These are phyloP conservation scores for Immersiporthe knoxdaviesiana DNA, from an alignment of 2,329 filamentous ascomycete species.

Conservation along the genomic window DNA sequence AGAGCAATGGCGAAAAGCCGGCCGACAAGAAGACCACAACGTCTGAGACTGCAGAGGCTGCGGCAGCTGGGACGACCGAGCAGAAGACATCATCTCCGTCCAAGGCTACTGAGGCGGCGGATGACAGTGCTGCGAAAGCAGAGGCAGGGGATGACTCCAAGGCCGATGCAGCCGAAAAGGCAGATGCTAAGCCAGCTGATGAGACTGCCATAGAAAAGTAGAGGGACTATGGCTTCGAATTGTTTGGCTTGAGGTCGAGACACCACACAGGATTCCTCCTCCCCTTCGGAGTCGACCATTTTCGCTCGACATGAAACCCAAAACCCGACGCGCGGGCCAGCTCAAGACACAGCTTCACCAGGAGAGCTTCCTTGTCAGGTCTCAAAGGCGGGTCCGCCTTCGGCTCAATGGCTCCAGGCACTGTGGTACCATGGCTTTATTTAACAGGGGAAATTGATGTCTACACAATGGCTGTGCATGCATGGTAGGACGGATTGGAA, in stretches of 20 bases:
- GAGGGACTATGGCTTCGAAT: background rate
- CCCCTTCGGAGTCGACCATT: background rate
- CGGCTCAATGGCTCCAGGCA: background rate
- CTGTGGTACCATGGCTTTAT: background rate
- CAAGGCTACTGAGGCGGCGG: constrained; percentile 12
- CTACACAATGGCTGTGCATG: background rate
- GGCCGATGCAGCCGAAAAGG: constrained; percentile 7
- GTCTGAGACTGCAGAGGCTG: constrained; percentile 21
- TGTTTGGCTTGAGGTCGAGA: background rate
- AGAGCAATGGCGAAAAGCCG: background rate
- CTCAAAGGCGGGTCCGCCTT: background rate
- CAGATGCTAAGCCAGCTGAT: constrained; percentile 1
- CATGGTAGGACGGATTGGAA: background rate
- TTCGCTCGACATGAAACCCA: background rate
- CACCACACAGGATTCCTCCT: background rate
- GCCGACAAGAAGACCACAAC: background rate
- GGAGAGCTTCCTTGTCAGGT: background rate
- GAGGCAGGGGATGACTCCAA: constrained; percentile 7
- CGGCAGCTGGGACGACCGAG: constrained; percentile 28
- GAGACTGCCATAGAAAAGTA: constrained; percentile 14
- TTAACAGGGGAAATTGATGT: background rate
- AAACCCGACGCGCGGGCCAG: background rate
- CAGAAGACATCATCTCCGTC: constrained; percentile 29
- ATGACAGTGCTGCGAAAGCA: constrained; percentile 7
- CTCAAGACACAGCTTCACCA: background rate